Percentiles rank a stretch among this genome's conserved stretches.
phyloP scores from a whole-genome alignment of 2,329 filamentous ascomycete species.

The Hypomyces perniciosus region DNA sequence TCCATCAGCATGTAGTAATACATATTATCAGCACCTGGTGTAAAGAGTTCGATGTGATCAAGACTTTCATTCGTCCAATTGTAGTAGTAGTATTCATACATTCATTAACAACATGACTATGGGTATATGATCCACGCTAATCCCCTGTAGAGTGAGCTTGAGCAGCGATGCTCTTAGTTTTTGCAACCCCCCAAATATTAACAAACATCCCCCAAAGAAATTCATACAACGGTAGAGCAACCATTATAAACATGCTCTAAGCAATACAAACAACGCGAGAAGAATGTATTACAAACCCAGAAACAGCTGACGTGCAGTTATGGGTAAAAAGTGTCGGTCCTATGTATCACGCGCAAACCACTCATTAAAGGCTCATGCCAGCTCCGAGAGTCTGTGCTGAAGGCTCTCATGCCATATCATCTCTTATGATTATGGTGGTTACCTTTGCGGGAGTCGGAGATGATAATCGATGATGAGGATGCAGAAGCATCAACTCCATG shows the following conservation, averaged over 20 bases:
- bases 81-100: conserved; percentile 1
- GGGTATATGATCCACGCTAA: conserved; percentile 4
- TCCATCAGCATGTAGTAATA: background rate
- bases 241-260: background rate
- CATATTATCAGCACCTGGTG: background rate
- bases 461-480: conserved; percentile 17
- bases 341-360: too few species aligned
- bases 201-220: background rate
- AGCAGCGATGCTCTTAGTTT: conserved; percentile 7
- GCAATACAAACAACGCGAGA: background rate
- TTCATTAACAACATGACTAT: conserved; percentile 1
- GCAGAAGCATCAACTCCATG: conserved; percentile 23
- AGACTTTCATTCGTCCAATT: background rate
- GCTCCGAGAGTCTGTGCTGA: too few species aligned
- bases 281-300: too few species aligned
- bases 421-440: too few species aligned
- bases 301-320: too few species aligned
- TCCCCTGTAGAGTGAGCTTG: conserved; percentile 2
- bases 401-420: too few species aligned
- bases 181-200: background rate
- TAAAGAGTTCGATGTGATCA: background rate
- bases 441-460: conserved; percentile 13
- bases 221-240: background rate
- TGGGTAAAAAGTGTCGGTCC: too few species aligned
- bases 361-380: too few species aligned